These are phyloP conservation scores for Tricholoma saponaceum DNA, from an alignment of 768 basidiomycete species.

Conservation along the genomic window DNA sequence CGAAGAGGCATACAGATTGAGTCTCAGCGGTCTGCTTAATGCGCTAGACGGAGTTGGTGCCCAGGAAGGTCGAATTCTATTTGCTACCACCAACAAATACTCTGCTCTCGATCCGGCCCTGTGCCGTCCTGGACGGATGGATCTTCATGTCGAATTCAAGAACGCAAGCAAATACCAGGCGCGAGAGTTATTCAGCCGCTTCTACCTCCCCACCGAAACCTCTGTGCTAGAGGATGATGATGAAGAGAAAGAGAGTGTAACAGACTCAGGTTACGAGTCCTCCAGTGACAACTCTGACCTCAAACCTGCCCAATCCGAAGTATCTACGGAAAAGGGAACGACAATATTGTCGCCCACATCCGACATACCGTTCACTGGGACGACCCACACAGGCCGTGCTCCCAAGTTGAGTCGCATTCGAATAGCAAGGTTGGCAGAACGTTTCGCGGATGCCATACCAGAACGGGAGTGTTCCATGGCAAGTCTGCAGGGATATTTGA, in stretches of 20 bases:
- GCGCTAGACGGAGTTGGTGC: conserved; percentile 67
- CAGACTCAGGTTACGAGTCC: conserved; percentile 16
- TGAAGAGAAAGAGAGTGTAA: conserved; percentile 18
- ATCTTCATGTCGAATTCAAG: conserved; percentile 62
- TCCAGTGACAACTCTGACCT: background rate
- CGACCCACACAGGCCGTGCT: conserved; percentile 22
- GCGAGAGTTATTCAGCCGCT: conserved; percentile 51
- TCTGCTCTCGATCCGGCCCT: conserved; percentile 57
- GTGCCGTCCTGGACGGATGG: conserved; percentile 65
- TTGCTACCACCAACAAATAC: conserved; percentile 71
- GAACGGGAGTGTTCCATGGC: conserved; percentile 35
- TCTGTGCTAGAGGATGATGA: conserved; percentile 12
- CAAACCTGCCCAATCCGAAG: background rate
- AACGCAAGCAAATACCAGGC: conserved; percentile 58
- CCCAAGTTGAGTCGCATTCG: conserved; percentile 31
- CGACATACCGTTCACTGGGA: conserved; percentile 12
- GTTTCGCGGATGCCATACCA: conserved; percentile 44
- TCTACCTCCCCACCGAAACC: conserved; percentile 41
- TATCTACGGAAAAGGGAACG: background rate
- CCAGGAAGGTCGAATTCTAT: conserved; percentile 64
- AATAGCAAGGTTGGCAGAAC: conserved; percentile 37
- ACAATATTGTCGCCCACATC: background rate
- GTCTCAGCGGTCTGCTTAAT: conserved; percentile 63
- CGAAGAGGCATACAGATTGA: conserved; percentile 31
- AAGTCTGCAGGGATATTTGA: conserved; percentile 42